Base-by-base conservation (phyloP, 345 rosid genomes). In the Angophora floribunda region DNA sequence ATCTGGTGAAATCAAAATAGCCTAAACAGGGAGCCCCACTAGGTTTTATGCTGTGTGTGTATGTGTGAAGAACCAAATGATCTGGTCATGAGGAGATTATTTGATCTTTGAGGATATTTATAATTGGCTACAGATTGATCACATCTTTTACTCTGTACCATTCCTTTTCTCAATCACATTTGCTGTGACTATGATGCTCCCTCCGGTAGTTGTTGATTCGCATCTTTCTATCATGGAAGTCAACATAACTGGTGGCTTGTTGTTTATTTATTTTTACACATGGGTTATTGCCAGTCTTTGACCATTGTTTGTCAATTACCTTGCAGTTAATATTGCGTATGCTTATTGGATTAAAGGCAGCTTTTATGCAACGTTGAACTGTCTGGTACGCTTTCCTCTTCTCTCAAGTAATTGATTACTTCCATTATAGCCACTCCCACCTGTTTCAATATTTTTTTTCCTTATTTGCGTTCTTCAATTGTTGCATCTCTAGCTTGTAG, bases 281-380 rank as follows among this genome's bases (percentile, higher is more conserved):
- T 41, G 82, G 45, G 84, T 9, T 41, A 21, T 41, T 75, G 49
- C 49, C 84, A 75, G 28, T 75, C 49, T 75, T 75, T 75, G 26
- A 75, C 13, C 41, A 19, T 75, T 75, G 26, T 75, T 75, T 22
- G 24, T 17, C 30, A 36, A 51, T 85, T 51, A 14, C n/a, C 28
- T 85, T 94, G 95, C 94, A 97, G 99, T 95, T 88, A 96, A 95
- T 92, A 88, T 98, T 93, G 98, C 97, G 11, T 97, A 93, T 88
- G 99, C 98, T 79, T 87, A 91, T 90, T 98, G 96, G 99, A 87
- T 98, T 88, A 93, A 91, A 88, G 94, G 95, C 87, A 90, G 89
- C 51, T 92, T 92, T 91, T 95, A 97, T 94, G 89, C 94, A 59
- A 92, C 95, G 75, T 90, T 98, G 91, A 94, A 95, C 91, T 95